phyloP scores from a whole-genome alignment of 176 grass and related monocot species.

The Tillandsia fasciculata region DNA sequence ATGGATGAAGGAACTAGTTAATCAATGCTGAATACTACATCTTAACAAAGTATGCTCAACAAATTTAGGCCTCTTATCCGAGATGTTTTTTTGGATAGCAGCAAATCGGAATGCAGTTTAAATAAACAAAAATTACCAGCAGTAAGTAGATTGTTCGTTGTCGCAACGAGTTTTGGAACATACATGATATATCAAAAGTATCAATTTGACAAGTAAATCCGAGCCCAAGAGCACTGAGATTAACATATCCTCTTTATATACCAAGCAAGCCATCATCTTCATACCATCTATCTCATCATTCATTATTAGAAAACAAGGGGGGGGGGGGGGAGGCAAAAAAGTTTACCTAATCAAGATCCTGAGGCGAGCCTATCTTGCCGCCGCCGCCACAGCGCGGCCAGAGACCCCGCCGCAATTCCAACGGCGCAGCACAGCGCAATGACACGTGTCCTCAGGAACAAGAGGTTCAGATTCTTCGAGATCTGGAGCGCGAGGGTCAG shows the following conservation, averaged over 20 bases:
- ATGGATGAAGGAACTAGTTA: no score
- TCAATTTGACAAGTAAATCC: not conserved
- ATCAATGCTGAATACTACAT: no score
- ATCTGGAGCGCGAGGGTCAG: conserved; percentile 74
- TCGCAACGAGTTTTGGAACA: no score
- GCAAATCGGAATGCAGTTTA: no score
- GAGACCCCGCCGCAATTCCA: conserved; percentile 54
- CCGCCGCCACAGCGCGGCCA: conserved; percentile 33
- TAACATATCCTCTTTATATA: not conserved
- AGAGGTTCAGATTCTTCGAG: conserved; percentile 51
- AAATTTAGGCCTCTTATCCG: no score
- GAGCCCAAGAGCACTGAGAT: not conserved
- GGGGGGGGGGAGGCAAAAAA: not conserved
- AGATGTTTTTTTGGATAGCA: no score
- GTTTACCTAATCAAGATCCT: not conserved
- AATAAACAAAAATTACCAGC: no score
- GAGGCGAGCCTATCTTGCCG: conserved; percentile 17
- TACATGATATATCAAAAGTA: no score
- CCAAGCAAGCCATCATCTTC: not conserved
- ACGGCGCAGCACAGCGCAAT: conserved; percentile 55
- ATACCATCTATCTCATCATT: no score
- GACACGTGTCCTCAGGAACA: conserved; percentile 65
- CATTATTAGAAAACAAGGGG: no score
- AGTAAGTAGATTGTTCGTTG: no score
- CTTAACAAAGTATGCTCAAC: no score